These are phyloP conservation scores for Alternaria postmessia DNA, from an alignment of 2,329 filamentous ascomycete species.

Conservation along the genomic window DNA sequence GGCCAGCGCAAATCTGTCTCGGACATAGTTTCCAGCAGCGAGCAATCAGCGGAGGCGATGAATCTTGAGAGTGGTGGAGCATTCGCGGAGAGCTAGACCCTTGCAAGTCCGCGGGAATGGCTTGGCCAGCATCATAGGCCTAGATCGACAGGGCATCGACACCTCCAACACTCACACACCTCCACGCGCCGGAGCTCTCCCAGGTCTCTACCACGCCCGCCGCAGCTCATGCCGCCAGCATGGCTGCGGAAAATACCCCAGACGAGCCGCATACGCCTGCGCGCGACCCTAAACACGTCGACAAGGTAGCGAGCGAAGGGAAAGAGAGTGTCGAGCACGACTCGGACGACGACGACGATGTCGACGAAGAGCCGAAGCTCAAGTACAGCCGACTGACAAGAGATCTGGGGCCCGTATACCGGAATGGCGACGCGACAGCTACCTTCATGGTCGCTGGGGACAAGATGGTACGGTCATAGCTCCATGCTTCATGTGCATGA, in stretches of 20 bases:
- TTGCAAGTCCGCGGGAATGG: constrained; percentile 20
- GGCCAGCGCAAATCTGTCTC: constrained; percentile 22
- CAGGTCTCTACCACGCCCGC: constrained; percentile 26
- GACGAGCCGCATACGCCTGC: constrained; percentile 49
- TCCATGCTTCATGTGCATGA: constrained; percentile 14
- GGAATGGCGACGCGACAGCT: constrained; percentile 94
- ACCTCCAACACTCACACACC: constrained; percentile 30
- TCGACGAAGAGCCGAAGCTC: constrained; percentile 91
- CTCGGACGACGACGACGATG: constrained; percentile 73
- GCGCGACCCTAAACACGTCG: constrained; percentile 20
- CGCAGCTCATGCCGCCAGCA: constrained; percentile 52
- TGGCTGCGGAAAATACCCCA: constrained; percentile 50
- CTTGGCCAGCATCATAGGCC: constrained; percentile 44
- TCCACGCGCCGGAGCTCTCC: constrained; percentile 28
- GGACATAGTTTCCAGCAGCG: constrained; percentile 27
- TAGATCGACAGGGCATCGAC: constrained; percentile 27
- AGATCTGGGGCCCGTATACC: constrained; percentile 80
- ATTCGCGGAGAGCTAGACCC: constrained; percentile 22
- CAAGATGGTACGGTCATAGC: constrained; percentile 78
- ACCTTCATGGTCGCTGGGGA: constrained; percentile 89
- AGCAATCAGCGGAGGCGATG: neutral
- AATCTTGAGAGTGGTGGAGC: constrained; percentile 15
- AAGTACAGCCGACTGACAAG: constrained; percentile 91
- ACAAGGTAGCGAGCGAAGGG: constrained; percentile 33
- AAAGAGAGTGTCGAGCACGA: constrained; percentile 37